A percentile compares a stretch with the other conserved stretches of the same genome.
phyloP scores from a whole-genome alignment of 2,329 filamentous ascomycete genomes.

The Diaporthe helianthi region DNA sequence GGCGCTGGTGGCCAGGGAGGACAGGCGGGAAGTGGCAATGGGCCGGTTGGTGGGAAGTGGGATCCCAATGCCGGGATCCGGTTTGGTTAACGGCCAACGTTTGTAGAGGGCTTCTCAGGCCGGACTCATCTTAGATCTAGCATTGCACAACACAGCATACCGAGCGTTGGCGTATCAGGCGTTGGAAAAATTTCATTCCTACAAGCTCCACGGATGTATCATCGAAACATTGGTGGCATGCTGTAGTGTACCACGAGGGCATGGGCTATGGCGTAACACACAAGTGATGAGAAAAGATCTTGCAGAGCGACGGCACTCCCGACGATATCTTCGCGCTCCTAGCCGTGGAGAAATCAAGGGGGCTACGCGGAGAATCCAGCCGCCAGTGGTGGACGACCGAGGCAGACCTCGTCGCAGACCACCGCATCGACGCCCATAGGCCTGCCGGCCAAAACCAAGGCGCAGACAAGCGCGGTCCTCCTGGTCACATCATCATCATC shows the following conservation, averaged over 20 bases:
- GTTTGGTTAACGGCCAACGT: conserved; percentile 51
- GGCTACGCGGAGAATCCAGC: conserved; percentile 52
- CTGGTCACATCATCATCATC: conserved; percentile 43
- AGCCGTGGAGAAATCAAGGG: conserved; percentile 49
- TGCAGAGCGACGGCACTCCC: conserved; percentile 40
- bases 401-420: conserved; percentile 51
- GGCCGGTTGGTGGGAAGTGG: conserved; percentile 56
- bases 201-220: not conserved
- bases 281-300: not conserved
- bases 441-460: conserved; percentile 49
- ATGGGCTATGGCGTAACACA: not conserved
- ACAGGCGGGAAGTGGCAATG: conserved; percentile 29
- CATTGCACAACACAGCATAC: not conserved
- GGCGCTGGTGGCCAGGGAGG: conserved; percentile 31
- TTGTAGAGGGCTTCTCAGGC: not conserved
- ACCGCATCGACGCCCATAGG: conserved; percentile 51
- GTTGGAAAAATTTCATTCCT: not conserved
- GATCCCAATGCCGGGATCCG: conserved; percentile 65
- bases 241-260: not conserved
- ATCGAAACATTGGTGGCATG: not conserved
- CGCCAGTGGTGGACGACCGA: conserved; percentile 56
- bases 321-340: conserved; percentile 45
- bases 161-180: conserved; percentile 3
- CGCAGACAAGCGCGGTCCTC: conserved; percentile 47
- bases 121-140: not conserved